Conservation (phyloP, 2,329 filamentous ascomycete genomes). For the Colletotrichum zoysiae region DNA sequence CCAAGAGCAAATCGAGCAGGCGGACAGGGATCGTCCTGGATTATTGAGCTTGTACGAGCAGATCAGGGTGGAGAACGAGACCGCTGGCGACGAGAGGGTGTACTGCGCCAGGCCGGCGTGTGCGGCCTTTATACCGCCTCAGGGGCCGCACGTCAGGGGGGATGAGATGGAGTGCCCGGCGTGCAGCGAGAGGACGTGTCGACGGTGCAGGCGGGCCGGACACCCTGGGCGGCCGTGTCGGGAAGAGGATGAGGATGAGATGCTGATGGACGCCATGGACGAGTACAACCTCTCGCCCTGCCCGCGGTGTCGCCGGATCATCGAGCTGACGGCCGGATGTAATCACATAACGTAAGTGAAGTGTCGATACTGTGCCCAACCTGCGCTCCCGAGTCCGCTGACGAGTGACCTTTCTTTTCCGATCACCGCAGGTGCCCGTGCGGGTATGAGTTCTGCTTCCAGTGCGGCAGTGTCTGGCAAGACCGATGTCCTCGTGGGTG, state of each 20-base stretch:
- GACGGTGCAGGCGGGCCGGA: constrained; percentile 11
- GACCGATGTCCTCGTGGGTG: constrained; percentile 12
- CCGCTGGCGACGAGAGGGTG: constrained; percentile 17
- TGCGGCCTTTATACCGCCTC: constrained; percentile 38
- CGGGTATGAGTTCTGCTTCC: constrained; percentile 40
- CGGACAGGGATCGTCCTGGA: constrained; percentile 11
- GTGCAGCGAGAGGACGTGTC: constrained; percentile 38
- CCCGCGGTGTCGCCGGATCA: constrained; percentile 66
- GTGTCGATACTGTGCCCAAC: neutral
- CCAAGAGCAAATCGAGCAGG: constrained; percentile 28
- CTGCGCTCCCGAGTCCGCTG: neutral
- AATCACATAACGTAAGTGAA: constrained; percentile 72
- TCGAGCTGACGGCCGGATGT: constrained; percentile 73
- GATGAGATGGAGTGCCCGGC: constrained; percentile 31
- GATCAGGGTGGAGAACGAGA: constrained; percentile 36
- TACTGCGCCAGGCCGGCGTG: constrained; percentile 41
- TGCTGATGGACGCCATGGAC: constrained; percentile 60
- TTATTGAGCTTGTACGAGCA: constrained; percentile 34
- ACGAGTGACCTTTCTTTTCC: neutral
- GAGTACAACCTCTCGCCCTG: constrained; percentile 68
- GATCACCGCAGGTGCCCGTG: constrained; percentile 33
- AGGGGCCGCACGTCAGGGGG: constrained; percentile 6
- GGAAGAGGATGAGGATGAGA: constrained; percentile 40
- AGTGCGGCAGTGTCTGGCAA: constrained; percentile 32
- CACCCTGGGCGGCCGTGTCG: constrained; percentile 42